phyloP scores from a whole-genome alignment of 2,329 filamentous ascomycete species.

The Aspergillus neoniger region DNA sequence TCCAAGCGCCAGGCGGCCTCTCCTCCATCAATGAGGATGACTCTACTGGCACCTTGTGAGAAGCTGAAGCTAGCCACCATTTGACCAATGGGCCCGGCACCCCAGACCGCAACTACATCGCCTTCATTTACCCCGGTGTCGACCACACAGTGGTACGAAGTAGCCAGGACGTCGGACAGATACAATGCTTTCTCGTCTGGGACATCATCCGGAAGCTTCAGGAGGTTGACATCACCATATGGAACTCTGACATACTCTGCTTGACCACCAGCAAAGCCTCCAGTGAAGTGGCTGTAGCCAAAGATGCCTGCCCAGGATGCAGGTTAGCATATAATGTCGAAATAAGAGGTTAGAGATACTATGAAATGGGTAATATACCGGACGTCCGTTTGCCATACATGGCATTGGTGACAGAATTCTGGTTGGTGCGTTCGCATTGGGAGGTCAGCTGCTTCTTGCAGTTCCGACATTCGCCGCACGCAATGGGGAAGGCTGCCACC shows the following conservation, averaged over 20 bases:
- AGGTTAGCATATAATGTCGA: not conserved
- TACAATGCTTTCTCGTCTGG: constrained; percentile 83
- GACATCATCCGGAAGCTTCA: constrained; percentile 75
- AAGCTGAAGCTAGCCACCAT: constrained; percentile 71
- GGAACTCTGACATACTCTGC: constrained; percentile 85
- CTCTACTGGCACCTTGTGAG: constrained; percentile 69
- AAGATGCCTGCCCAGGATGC: constrained; percentile 56
- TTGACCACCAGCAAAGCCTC: constrained; percentile 84
- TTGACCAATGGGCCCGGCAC: constrained; percentile 82
- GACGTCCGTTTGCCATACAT: constrained; percentile 80
- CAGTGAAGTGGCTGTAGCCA: constrained; percentile 74
- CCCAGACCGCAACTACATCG: constrained; percentile 81
- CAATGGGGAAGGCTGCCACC: constrained; percentile 85
- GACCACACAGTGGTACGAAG: constrained; percentile 78
- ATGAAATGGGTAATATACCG: constrained; percentile 47
- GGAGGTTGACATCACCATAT: constrained; percentile 75
- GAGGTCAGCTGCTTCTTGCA: constrained; percentile 77
- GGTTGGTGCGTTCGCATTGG: constrained; percentile 77
- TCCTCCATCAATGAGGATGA: constrained; percentile 78
- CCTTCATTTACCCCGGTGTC: constrained; percentile 78
- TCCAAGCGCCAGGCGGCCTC: constrained; percentile 64
- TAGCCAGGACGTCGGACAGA: constrained; percentile 77
- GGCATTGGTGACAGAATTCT: constrained; percentile 67
- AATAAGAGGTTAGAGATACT: not conserved
- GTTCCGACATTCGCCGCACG: constrained; percentile 67